Percentiles rank a stretch among this genome's conserved stretches.
Evolutionary conservation across 2,329 filamentous ascomycete species (phyloP).

Genomic region (Dactylellina leptospora): DNA sequence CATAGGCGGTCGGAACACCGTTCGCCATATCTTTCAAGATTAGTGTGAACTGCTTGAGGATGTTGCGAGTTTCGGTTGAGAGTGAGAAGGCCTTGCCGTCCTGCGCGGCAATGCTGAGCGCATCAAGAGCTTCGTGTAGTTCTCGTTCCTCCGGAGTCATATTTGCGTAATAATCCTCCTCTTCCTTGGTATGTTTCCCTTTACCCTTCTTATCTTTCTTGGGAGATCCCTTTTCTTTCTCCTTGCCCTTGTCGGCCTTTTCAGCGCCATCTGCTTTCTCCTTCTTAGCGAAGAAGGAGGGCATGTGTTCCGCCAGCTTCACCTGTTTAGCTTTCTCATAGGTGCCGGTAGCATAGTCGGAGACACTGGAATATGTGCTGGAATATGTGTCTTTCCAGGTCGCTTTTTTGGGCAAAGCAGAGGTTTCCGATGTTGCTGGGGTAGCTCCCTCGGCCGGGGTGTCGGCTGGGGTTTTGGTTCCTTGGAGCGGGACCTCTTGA

Average conservation of each 20-base stretch:
- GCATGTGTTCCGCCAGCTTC: slow-evolving; percentile 49
- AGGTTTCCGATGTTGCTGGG: slow-evolving; percentile 18
- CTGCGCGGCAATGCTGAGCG: slow-evolving; percentile 80
- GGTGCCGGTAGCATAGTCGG: slow-evolving; percentile 21
- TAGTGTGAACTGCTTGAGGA: slow-evolving; percentile 83
- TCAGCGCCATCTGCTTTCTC: slow-evolving; percentile 55
- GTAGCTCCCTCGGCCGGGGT: slow-evolving; percentile 40
- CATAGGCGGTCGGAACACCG: slow-evolving; percentile 90
- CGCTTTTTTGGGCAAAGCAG: slow-evolving; percentile 29
- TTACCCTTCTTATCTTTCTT: slow-evolving; percentile 58
- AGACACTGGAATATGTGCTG: not conserved
- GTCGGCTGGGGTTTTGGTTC: slow-evolving; percentile 29
- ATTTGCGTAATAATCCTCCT: slow-evolving; percentile 38
- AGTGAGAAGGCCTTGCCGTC: slow-evolving; percentile 85
- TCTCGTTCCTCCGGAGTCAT: slow-evolving; percentile 70
- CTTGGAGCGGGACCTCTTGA: slow-evolving; percentile 29
- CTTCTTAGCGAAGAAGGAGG: slow-evolving; percentile 53
- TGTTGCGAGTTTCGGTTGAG: slow-evolving; percentile 81
- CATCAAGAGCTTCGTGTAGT: slow-evolving; percentile 79
- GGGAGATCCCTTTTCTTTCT: slow-evolving; percentile 53
- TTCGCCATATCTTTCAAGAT: slow-evolving; percentile 92
- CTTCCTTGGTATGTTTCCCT: slow-evolving; percentile 53
- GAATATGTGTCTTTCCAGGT: slow-evolving; percentile 42
- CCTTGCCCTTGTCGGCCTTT: slow-evolving; percentile 15
- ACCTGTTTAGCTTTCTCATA: slow-evolving; percentile 43